Conservation (phyloP, 2,329 filamentous ascomycete species). For the Magnaporthales sp. region DNA sequence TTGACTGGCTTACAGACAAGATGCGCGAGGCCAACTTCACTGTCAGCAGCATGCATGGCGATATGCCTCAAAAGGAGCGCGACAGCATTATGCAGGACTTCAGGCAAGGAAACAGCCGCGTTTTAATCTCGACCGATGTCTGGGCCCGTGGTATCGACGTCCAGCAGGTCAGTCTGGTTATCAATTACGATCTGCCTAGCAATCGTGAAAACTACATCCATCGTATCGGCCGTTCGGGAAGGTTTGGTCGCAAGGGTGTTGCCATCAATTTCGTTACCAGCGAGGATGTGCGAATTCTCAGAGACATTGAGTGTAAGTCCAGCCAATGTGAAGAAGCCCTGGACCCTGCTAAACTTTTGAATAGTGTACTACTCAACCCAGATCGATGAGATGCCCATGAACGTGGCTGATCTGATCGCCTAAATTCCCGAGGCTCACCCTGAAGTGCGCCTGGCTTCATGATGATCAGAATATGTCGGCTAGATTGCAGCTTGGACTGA, state of each 20-base stretch:
- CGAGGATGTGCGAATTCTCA: conserved; percentile 92
- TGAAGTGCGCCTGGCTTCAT: neutral
- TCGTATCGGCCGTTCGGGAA: conserved; percentile 88
- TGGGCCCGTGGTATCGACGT: conserved; percentile 98
- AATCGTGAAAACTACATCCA: conserved; percentile 99
- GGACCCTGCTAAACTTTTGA: neutral
- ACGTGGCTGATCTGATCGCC: conserved; percentile 56
- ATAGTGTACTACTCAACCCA: conserved; percentile 77
- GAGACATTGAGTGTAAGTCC: conserved; percentile 92
- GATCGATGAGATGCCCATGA: conserved; percentile 99
- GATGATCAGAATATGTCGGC: neutral
- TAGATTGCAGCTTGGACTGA: neutral
- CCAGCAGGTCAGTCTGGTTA: conserved; percentile 94
- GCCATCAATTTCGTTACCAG: conserved; percentile 99
- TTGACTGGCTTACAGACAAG: conserved; percentile 98
- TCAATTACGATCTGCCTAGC: conserved; percentile 97
- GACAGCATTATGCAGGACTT: conserved; percentile 99
- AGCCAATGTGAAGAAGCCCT: neutral
- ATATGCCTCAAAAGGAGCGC: conserved; percentile 97
- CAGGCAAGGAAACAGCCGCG: conserved; percentile 88
- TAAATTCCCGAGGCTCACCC: neutral
- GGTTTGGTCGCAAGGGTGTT: conserved; percentile 96
- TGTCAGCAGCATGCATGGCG: conserved; percentile 96
- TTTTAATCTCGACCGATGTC: conserved; percentile 94
- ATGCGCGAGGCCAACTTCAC: conserved; percentile 99